phyloP scores from a whole-genome alignment of 495 filamentous ascomycete genomes.

The Penicillium coffeae region DNA sequence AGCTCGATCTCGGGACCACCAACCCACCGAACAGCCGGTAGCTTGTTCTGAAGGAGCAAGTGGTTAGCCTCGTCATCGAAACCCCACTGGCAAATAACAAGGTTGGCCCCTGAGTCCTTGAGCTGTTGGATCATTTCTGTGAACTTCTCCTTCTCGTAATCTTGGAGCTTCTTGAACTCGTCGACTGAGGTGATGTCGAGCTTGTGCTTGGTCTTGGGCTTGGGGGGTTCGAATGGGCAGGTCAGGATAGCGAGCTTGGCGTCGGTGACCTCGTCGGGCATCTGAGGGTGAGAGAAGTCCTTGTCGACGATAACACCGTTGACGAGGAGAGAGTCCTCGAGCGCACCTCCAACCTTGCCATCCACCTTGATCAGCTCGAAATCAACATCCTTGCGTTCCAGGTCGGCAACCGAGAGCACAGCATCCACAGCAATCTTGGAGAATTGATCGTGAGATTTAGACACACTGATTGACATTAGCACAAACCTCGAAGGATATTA shows the following conservation, averaged over 20 bases:
- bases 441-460: conserved; percentile 97
- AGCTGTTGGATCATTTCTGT: conserved; percentile 98
- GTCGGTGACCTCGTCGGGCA: conserved; percentile 89
- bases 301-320: conserved; percentile 99
- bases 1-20: conserved; percentile 97
- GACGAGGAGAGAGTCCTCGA: conserved; percentile 93
- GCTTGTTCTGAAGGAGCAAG: conserved; percentile 87
- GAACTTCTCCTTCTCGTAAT: conserved; percentile 93
- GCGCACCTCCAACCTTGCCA: conserved; percentile 89
- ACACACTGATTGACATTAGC: conserved; percentile 58
- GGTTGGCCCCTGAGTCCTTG: conserved; percentile 94
- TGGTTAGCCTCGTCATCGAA: conserved; percentile 99
- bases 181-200: conserved; percentile 96
- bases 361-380: conserved; percentile 99
- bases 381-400: conserved; percentile 95
- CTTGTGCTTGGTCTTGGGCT: conserved; percentile 99
- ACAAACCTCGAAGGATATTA: background rate
- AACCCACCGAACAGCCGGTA: conserved; percentile 96
- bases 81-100: conserved; percentile 99
- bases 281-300: conserved; percentile 99
- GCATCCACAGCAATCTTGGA: conserved; percentile 96
- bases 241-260: conserved; percentile 97
- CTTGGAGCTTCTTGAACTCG: conserved; percentile 95
- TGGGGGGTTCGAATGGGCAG: conserved; percentile 98
- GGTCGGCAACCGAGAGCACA: conserved; percentile 91